Conservation (phyloP, 257 asterid species). For the Euphrasia confusa region DNA sequence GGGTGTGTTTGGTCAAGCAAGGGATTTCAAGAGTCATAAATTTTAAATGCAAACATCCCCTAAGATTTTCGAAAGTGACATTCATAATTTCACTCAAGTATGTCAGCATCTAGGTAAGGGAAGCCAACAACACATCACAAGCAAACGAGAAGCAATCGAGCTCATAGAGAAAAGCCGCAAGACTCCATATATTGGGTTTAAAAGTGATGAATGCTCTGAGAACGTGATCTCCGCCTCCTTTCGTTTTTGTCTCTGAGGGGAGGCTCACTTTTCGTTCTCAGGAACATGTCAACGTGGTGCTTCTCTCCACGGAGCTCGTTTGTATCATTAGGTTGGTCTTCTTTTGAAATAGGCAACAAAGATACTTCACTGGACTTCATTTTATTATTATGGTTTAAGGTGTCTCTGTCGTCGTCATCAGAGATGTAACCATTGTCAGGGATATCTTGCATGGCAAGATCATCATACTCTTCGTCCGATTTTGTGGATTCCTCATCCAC, state of each 20-base stretch:
- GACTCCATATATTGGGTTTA: background rate
- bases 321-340: slow-evolving; percentile 22
- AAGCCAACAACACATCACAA: background rate
- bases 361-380: slow-evolving; percentile 16
- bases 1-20: too few relatives aligned
- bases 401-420: slow-evolving; percentile 42
- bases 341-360: slow-evolving; percentile 21
- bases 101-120: too few relatives aligned
- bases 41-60: too few relatives aligned
- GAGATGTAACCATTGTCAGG: slow-evolving; percentile 43
- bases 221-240: slow-evolving; percentile 45
- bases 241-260: slow-evolving; percentile 34
- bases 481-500: slow-evolving; percentile 82
- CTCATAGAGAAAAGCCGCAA: background rate
- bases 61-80: too few relatives aligned
- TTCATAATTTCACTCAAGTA: too few relatives aligned
- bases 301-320: slow-evolving; percentile 24
- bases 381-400: slow-evolving; percentile 12
- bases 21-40: too few relatives aligned
- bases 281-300: slow-evolving; percentile 31
- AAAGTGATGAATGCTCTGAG: slow-evolving; percentile 39
- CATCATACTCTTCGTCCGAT: slow-evolving; percentile 90
- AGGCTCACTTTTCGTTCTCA: slow-evolving; percentile 38
- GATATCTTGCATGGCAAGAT: slow-evolving; percentile 67
- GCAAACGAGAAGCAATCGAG: background rate